Base-by-base conservation (phyloP, 2,329 filamentous ascomycete genomes). In the Fusarium sp. region DNA sequence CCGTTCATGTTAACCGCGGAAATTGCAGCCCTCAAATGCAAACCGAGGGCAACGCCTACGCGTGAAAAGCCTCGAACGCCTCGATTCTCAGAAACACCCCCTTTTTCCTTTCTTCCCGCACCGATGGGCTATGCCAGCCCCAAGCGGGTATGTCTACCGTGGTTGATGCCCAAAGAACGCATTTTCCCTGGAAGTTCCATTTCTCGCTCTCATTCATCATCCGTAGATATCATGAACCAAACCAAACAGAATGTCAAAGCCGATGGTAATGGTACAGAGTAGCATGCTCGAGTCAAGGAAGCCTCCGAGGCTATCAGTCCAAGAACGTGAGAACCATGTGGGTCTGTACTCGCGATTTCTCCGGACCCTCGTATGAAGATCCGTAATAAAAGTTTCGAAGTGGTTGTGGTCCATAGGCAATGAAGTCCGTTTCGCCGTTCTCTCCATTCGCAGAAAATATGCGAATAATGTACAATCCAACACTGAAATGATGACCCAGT, bases 401-500 rank as follows among this genome's bases (percentile, higher is more conserved):
- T 75, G 63, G 45, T 74, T 62, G 69, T 74, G 57, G 57, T 74
- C 73, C 77, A 74, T 76, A 71, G 75, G 74, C 74, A 76, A 72
- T 75, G 71, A 74, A 72, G 57, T 71, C 77, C 75, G 65, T 69
- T 52, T 78, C 75, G 78, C 78, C 75, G 62, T 73, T 75, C 73
- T 76, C 70, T 75, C 77, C 69, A 77, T 80, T 79, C 80, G 80
- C 80, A 74, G 42, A 73, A 73, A 75, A 75, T 71, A 72, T 73
- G 78, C 78, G 79, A 80, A 79, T 80, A 81, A 77, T 81, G 76
- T 81, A 81, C 80, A 81, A 80, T 81, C 79, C 79, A 80, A 81
- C 75, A 77, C 55, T 70, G 58, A 77, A 77, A 77, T 67, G 73
- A 70, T 67, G 71, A 70, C 67, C 66, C 65, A 67, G 67, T 75